Evolutionary conservation across 176 grass and related monocot genomes (phyloP), one percentile per base, ranked within the genome.

Genomic region (Ensete ventricosum): DNA sequence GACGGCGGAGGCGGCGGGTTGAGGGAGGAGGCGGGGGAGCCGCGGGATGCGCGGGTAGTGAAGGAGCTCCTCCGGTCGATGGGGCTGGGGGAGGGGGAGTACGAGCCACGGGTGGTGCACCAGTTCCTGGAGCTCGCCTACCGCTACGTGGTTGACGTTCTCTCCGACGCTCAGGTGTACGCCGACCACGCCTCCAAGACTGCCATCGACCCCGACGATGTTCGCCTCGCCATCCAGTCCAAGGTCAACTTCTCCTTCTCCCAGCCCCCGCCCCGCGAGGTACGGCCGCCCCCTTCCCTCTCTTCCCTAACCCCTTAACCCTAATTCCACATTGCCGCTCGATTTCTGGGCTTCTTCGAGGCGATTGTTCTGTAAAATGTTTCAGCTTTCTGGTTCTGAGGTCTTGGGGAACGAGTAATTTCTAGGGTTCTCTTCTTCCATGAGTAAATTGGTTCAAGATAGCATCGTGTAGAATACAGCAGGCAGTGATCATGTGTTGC

Each of bases 171-270:
- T 8, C 91, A 94, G 80, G 76, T 91, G 27, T 99, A 99, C 54
- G 88, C 95, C 49, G 95, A 99, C 9, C 95, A 99, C 77, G 95
- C 95, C 0, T 86, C 86, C 0, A 99, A 94, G 87, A 5, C 84
- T n/a, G 63, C 85, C 78, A 88, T 99, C 67, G 95, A 99, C 66
- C 79, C 95, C 54, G 91, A 99, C 67, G 95, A 99, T 80, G 84
- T 99, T 23, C 79, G 91, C 58, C 87, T 99, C 43, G 88, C 95
- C 66, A 89, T 91, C 65, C 95, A 99, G 82, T 88, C 88, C 78
- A 99, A 94, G 85, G 91, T 94, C 82, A 99, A 99, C 67, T 91
- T 87, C 83, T 95, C 91, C 77, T 99, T 95, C 81, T 99, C 96
- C 54, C 96, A 99, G 83, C 96, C 96, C 24, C 96, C 96, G 73